phyloP scores from a whole-genome alignment of 1,139 yeast species.

The Lodderomyces pseudojiufengensis region DNA sequence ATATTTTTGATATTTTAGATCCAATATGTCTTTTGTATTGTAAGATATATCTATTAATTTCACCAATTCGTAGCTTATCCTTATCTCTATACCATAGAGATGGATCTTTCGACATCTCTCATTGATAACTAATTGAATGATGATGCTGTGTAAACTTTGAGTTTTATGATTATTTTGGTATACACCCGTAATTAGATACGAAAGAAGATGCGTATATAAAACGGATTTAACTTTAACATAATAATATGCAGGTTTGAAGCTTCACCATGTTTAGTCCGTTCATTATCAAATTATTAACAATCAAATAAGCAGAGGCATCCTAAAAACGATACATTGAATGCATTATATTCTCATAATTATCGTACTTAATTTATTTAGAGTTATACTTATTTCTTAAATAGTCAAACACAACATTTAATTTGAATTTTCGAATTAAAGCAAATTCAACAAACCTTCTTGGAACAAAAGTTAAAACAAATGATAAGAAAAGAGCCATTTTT shows the following conservation, averaged over 20 bases:
- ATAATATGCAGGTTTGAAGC: too few species aligned
- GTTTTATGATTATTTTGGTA: too few species aligned
- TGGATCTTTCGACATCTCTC: constrained; percentile 12
- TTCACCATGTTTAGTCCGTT: too few species aligned
- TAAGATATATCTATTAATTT: constrained; percentile 33
- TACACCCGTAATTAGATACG: too few species aligned
- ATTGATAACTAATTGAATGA: neutral
- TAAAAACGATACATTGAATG: too few species aligned
- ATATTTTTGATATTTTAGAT: constrained; percentile 20
- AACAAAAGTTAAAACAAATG: constrained; percentile 27
- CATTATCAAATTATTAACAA: too few species aligned
- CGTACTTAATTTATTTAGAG: neutral
- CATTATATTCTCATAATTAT: too few species aligned
- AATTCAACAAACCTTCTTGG: constrained; percentile 52
- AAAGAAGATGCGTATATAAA: too few species aligned
- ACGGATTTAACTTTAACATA: too few species aligned
- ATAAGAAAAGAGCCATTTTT: constrained; percentile 38
- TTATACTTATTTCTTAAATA: constrained; percentile 22
- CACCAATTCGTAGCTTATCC: constrained; percentile 35
- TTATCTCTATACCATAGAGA: constrained; percentile 42
- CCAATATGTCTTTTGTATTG: constrained; percentile 22
- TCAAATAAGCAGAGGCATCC: too few species aligned
- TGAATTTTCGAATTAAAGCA: constrained; percentile 46
- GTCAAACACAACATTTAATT: constrained; percentile 30
- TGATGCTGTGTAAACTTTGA: too few species aligned